Evolutionary conservation across 192 early-diverging fungal species (phyloP).

Genomic region (Kickxella alabastrina): DNA sequence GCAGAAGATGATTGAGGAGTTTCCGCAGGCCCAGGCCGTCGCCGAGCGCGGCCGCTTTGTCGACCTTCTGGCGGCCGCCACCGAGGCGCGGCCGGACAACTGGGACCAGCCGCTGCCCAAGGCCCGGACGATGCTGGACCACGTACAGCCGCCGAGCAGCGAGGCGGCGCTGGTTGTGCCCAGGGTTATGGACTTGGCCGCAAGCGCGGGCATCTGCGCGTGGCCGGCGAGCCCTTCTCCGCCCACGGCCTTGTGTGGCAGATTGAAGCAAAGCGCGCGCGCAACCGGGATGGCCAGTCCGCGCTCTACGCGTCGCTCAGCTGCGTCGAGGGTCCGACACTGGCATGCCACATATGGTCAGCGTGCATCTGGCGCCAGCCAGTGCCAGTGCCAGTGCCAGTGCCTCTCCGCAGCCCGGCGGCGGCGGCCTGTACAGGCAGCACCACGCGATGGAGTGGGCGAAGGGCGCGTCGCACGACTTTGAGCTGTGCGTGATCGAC

Average conservation of each 20-base stretch:
- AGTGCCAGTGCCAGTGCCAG: too few species aligned
- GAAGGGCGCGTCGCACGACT: slow-evolving; percentile 7
- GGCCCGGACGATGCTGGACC: not conserved
- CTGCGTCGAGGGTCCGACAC: slow-evolving; percentile 22
- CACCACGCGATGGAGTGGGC: not conserved
- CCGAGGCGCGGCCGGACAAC: slow-evolving; percentile 7
- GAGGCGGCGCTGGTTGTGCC: slow-evolving; percentile 13
- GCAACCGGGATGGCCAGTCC: slow-evolving; percentile 26
- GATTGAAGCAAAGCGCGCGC: slow-evolving; percentile 20
- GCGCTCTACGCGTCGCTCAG: slow-evolving; percentile 16
- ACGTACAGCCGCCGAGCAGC: slow-evolving; percentile 8
- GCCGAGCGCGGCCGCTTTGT: slow-evolving; percentile 15
- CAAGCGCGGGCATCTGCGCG: slow-evolving; percentile 40
- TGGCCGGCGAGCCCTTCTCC: slow-evolving; percentile 16
- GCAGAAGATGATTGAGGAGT: slow-evolving; percentile 39
- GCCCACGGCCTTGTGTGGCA: slow-evolving; percentile 37
- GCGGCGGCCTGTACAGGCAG: slow-evolving; percentile 5
- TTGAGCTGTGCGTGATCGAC: slow-evolving; percentile 24
- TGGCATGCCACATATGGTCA: not conserved
- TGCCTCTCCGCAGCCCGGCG: not conserved
- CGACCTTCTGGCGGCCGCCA: slow-evolving; percentile 10
- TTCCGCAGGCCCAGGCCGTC: slow-evolving; percentile 35
- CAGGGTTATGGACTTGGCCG: slow-evolving; percentile 29
- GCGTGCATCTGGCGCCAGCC: slow-evolving; percentile 11
- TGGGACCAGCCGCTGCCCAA: slow-evolving; percentile 2